Evolutionary conservation across 2,329 filamentous ascomycete genomes (phyloP), one percentile per base, ranked within the genome.

Genomic region (Alternaria sp.): DNA sequence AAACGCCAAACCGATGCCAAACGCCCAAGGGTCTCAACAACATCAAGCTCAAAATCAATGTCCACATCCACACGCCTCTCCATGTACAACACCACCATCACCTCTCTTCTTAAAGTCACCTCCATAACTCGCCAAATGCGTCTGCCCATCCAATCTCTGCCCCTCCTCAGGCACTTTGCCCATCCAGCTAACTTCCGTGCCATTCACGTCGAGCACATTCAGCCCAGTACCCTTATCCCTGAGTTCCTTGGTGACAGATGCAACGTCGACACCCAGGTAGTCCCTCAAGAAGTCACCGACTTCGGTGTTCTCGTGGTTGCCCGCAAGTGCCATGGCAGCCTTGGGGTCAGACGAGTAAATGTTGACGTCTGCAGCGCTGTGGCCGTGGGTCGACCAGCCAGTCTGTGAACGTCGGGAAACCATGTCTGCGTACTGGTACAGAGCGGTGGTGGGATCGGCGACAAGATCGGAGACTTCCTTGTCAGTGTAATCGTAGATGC

Each of bases 221-320:
- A 79, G 68, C 6, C 60, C 60, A 10, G 60, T 60, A 23, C 77
- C 77, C 79, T 87, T 88, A 62, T 87, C 79, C 67, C 82, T 85
- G 42, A 99, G 80, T 77, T 95, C 88, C 71, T 86, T 81, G 0
- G 93, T 97, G 54, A 98, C 87, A 31, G 83, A 82, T 1, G 91
- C 85, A 2, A 97, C 86, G 72, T 97, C 89, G 1, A 98, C 86
- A 48, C 86, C 85, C 0, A 99, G 84, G 72, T 95, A 99, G 8
- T 87, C 81, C 7, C 87, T 82, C 57, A 99, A 79, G 76, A 97
- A 99, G 42, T 85, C 81, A 33, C 95, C 95, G 1, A 99, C 85
- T 26, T 98, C 93, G 0, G 89, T 98, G 75, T 99, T 99, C 81
- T 99, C 95, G 54, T 96, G 89, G 76, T 98, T 98, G 7, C 94